Evolutionary conservation across 2,329 filamentous ascomycete genomes (phyloP).

Genomic region (Fusarium incarnatum): DNA sequence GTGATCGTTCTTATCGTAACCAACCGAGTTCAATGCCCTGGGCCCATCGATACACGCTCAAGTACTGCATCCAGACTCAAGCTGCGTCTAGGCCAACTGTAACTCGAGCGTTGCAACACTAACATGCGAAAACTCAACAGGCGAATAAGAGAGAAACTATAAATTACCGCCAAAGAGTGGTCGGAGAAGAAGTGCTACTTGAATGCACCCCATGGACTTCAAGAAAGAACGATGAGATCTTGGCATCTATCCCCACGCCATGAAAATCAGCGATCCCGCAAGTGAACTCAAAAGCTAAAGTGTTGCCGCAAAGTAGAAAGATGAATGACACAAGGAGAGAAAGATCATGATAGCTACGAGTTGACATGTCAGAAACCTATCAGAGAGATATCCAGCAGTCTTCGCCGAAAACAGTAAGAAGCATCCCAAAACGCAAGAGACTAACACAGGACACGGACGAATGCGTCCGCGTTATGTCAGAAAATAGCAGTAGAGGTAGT

Average conservation of each 20-base stretch:
- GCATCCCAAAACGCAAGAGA: neutral
- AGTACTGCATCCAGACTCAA: neutral
- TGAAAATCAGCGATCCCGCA: neutral
- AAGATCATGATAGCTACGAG: neutral
- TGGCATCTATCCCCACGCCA: neutral
- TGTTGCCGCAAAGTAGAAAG: neutral
- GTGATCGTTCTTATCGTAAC: neutral
- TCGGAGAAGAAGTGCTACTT: neutral
- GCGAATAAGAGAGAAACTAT: neutral
- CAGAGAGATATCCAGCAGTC: neutral
- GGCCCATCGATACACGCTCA: neutral
- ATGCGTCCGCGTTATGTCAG: neutral
- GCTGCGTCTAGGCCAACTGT: neutral
- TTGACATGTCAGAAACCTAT: neutral
- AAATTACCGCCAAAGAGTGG: neutral
- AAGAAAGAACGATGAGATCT: neutral
- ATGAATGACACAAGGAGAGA: neutral
- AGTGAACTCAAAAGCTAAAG: neutral
- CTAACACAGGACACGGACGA: neutral
- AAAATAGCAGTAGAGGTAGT: neutral
- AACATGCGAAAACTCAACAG: no score
- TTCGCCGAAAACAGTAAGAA: neutral
- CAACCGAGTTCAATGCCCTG: neutral
- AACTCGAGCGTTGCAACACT: neutral
- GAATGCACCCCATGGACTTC: neutral